Conservation (phyloP, 495 filamentous ascomycete species). For the Talaromyces liani region DNA sequence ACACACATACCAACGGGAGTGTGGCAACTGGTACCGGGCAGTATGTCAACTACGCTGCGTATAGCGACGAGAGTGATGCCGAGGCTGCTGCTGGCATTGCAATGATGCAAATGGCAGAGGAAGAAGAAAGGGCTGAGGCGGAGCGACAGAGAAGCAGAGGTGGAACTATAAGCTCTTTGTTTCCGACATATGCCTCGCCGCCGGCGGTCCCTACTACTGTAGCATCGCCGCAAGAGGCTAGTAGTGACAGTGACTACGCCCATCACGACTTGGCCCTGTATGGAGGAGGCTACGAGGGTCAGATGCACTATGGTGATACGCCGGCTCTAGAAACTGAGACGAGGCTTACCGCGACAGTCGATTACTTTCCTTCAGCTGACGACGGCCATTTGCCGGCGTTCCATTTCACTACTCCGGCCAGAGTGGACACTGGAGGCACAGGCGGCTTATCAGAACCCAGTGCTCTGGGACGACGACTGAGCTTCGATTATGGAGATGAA, state of each 20-base stretch:
- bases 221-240: constrained; percentile 13
- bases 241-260: constrained; percentile 59
- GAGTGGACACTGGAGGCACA: constrained; percentile 76
- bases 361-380: constrained; percentile 15
- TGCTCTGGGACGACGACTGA: constrained; percentile 57
- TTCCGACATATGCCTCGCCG: constrained; percentile 23
- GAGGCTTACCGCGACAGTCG: constrained; percentile 8
- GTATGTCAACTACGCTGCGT: constrained; percentile 44
- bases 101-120: constrained; percentile 77
- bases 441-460: constrained; percentile 74
- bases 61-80: constrained; percentile 76
- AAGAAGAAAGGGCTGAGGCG: constrained; percentile 59
- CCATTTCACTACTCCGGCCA: constrained; percentile 43
- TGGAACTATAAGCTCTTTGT: constrained; percentile 32
- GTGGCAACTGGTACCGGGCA: constrained; percentile 36
- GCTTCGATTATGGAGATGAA: constrained; percentile 94
- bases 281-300: constrained; percentile 67
- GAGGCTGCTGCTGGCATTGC: constrained; percentile 82
- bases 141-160: constrained; percentile 47
- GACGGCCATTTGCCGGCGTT: constrained; percentile 46
- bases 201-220: constrained; percentile 2
- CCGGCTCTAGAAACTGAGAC: constrained; percentile 17
- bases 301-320: constrained; percentile 65
- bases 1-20: constrained; percentile 45
- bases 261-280: constrained; percentile 65